phyloP scores from a whole-genome alignment of 2,329 filamentous ascomycete genomes.

The Whalleya microplaca region DNA sequence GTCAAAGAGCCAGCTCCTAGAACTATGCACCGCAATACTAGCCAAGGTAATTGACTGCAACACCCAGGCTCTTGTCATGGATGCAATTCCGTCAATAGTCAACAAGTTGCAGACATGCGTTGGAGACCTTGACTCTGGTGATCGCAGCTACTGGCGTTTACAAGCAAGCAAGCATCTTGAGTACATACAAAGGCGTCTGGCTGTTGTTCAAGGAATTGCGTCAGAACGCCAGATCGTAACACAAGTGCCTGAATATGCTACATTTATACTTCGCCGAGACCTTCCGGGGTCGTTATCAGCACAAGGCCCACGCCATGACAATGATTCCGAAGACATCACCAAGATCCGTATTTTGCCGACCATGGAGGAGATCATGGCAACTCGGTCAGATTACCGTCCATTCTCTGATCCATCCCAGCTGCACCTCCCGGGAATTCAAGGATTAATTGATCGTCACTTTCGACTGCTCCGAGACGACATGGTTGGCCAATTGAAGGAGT shows the following conservation, averaged over 20 bases:
- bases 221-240: conserved; percentile 7
- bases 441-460: conserved; percentile 59
- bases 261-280: conserved; percentile 38
- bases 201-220: conserved; percentile 31
- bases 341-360: conserved; percentile 56
- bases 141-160: conserved; percentile 16
- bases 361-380: conserved; percentile 48
- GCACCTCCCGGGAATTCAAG: conserved; percentile 47
- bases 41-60: conserved; percentile 15
- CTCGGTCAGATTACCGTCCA: conserved; percentile 49
- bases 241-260: conserved; percentile 24
- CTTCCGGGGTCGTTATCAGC: conserved; percentile 40
- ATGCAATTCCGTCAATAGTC: conserved; percentile 6
- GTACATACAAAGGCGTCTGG: conserved; percentile 38
- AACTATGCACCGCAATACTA: conserved; percentile 13
- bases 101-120: conserved; percentile 3
- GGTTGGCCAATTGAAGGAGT: conserved; percentile 55
- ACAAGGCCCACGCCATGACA: conserved; percentile 49
- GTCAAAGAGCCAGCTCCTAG: conserved; percentile 12
- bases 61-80: conserved; percentile 3
- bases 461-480: conserved; percentile 60
- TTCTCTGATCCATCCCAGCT: conserved; percentile 42
- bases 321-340: conserved; percentile 50
- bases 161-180: conserved; percentile 39
- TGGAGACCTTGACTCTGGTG: background rate